Evolutionary conservation across 768 basidiomycete genomes (phyloP).

Genomic region (Tubosaeta sp.): DNA sequence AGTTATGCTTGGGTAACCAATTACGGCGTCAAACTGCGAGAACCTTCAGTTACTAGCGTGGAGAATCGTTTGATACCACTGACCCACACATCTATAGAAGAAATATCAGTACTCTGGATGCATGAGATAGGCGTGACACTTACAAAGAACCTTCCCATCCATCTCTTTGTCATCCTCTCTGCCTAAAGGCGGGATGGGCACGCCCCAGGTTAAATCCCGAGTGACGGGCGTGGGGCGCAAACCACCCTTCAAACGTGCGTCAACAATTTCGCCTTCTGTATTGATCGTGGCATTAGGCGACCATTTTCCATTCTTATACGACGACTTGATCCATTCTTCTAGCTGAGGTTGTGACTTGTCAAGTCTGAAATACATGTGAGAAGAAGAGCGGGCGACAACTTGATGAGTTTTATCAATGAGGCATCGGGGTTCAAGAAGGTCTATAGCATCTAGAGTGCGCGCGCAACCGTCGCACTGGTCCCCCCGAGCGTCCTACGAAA

Average conservation of each 20-base stretch:
- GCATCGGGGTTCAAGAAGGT: slow-evolving; percentile 93
- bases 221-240: slow-evolving; percentile 89
- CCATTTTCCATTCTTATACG: slow-evolving; percentile 85
- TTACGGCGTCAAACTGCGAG: slow-evolving; percentile 89
- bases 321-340: slow-evolving; percentile 83
- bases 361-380: slow-evolving; percentile 90
- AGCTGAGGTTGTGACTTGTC: slow-evolving; percentile 77
- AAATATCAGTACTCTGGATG: slow-evolving; percentile 4
- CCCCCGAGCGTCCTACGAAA: slow-evolving; percentile 81
- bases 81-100: slow-evolving; percentile 83
- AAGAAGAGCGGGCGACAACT: slow-evolving; percentile 69
- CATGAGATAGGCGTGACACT: slow-evolving; percentile 32
- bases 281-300: slow-evolving; percentile 90
- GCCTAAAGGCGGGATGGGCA: slow-evolving; percentile 76
- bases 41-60: background rate
- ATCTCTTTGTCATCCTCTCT: slow-evolving; percentile 77
- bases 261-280: slow-evolving; percentile 80
- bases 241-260: slow-evolving; percentile 82
- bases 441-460: slow-evolving; percentile 88
- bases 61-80: slow-evolving; percentile 27
- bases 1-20: slow-evolving; percentile 97
- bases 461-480: slow-evolving; percentile 97
- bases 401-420: slow-evolving; percentile 77
- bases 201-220: slow-evolving; percentile 93
- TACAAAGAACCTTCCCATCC: slow-evolving; percentile 93